These are phyloP conservation scores for Fusarium camptoceras DNA, from an alignment of 2,329 filamentous ascomycete genomes.

Conservation along the genomic window DNA sequence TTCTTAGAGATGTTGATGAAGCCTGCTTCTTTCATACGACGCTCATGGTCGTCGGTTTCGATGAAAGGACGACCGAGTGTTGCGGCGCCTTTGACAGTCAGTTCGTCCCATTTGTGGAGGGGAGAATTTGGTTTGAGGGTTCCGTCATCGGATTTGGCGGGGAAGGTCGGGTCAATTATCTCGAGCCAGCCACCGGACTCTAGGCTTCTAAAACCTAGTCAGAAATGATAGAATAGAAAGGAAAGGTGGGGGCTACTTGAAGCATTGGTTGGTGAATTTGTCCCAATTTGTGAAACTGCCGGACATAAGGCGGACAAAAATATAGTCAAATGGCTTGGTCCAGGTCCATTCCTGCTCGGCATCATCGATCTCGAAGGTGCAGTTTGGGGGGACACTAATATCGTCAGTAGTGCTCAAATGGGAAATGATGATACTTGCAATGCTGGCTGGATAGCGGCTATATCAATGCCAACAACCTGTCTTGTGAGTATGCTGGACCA, in stretches of 20 bases:
- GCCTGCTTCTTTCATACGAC: conserved; percentile 8
- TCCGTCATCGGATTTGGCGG: conserved; percentile 33
- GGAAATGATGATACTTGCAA: background rate
- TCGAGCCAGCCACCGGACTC: conserved; percentile 37
- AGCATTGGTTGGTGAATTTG: conserved; percentile 5
- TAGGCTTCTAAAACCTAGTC: background rate
- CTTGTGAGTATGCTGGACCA: fast-evolving
- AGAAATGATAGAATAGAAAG: background rate
- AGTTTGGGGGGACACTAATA: conserved; percentile 13
- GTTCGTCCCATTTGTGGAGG: conserved; percentile 22
- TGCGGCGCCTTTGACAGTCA: conserved; percentile 14
- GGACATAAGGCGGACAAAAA: conserved; percentile 32
- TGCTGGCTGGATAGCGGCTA: conserved; percentile 23
- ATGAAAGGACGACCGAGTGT: conserved; percentile 13
- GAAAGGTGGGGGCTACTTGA: background rate
- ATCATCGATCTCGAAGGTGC: conserved; percentile 25
- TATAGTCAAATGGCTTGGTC: conserved; percentile 22
- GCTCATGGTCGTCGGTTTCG: conserved; percentile 16
- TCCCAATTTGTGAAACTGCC: conserved; percentile 35
- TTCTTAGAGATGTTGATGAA: conserved; percentile 15
- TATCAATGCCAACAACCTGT: conserved; percentile 24
- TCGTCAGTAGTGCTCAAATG: fast-evolving
- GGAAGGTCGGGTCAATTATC: conserved; percentile 29
- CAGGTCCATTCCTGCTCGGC: conserved; percentile 33
- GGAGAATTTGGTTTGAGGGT: conserved; percentile 13